Evolutionary conservation across 2,329 filamentous ascomycete genomes (phyloP), one percentile per base, ranked within the genome.

Genomic region (Neocucurbitaria cava): DNA sequence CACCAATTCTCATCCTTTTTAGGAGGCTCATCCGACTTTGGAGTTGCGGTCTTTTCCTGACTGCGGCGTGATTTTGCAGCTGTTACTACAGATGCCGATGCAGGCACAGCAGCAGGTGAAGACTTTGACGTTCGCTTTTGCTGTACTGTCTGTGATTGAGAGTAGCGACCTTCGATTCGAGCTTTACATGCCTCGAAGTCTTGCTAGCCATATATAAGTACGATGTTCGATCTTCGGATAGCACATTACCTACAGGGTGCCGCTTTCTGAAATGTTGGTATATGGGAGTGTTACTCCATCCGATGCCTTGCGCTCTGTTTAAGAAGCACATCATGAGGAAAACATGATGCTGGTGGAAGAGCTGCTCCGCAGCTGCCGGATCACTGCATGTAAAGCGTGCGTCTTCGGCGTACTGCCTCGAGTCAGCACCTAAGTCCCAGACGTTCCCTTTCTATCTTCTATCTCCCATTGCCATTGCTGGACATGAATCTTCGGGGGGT

Each of bases 321-420:
- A 81, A 44, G 72, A 82, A 82, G 40, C 73, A 75, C 60, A 77
- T 70, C 4, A 81, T 69, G 46, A 82, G 62, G 53, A 82, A 81
- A n/a, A 74, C 59, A 28, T 71, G 70, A 58, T 78, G 76, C 33
- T 66, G 69, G 40, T 71, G 57, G 35, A 77, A 74, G 47, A 69
- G 64, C 10, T 56, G 48, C 18, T 61, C 64, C 3, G 72, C 76
- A 38, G 58, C 61, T 9, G 50, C 58, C 7, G 62, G 47, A 18
- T 68, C 65, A 23, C 52, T 56, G 24, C 71, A 74, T 15, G 54
- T 38, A 31, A 68, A 71, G 10, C 69, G 62, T 7, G 68, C 58
- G 31, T 72, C 70, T 43, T 76, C 71, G n/a, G 71, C 70, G 53
- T 77, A 77, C 69, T 75, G 36, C 35, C 9, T 21, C n/a, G 8